Evolutionary conservation across 75 land plant species (phyloP).

Genomic region (Larix kaempferi): DNA sequence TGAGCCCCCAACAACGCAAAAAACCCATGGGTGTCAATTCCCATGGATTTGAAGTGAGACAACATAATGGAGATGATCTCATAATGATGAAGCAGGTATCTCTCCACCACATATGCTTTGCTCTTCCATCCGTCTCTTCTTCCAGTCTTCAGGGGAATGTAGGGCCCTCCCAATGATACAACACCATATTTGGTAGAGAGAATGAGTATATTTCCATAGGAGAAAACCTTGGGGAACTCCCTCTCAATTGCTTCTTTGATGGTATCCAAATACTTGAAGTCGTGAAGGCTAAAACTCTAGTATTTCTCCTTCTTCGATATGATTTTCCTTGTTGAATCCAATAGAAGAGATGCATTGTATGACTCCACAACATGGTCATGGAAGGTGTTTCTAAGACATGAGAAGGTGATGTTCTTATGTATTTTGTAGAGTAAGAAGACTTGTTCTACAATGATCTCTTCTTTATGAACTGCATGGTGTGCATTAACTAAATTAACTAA

Average conservation of each 20-base stretch:
- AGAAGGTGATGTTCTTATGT: conserved; percentile 86
- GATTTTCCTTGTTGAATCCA: too few relatives aligned
- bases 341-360: too few relatives aligned
- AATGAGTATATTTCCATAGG: too few relatives aligned
- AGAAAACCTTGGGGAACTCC: too few relatives aligned
- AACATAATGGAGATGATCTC: conserved; percentile 60
- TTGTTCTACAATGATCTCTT: conserved; percentile 66
- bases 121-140: conserved; percentile 64
- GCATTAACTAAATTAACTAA: too few relatives aligned
- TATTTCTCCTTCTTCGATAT: too few relatives aligned
- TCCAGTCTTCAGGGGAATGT: conserved; percentile 66
- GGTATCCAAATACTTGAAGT: too few relatives aligned
- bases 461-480: too few relatives aligned
- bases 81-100: conserved; percentile 67
- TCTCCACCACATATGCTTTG: conserved; percentile 41
- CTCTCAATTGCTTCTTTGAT: too few relatives aligned
- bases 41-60: conserved; percentile 51
- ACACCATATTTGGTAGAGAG: conserved; percentile 75
- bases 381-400: conserved; percentile 85
- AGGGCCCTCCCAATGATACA: conserved; percentile 67
- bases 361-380: conserved; percentile 83
- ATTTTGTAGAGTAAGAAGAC: conserved; percentile 69
- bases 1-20: conserved; percentile 78
- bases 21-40: conserved; percentile 66
- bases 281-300: too few relatives aligned